Evolutionary conservation across 306 rosid species (phyloP), one percentile per base, ranked within the genome.

Genomic region (Canavalia gladiata): DNA sequence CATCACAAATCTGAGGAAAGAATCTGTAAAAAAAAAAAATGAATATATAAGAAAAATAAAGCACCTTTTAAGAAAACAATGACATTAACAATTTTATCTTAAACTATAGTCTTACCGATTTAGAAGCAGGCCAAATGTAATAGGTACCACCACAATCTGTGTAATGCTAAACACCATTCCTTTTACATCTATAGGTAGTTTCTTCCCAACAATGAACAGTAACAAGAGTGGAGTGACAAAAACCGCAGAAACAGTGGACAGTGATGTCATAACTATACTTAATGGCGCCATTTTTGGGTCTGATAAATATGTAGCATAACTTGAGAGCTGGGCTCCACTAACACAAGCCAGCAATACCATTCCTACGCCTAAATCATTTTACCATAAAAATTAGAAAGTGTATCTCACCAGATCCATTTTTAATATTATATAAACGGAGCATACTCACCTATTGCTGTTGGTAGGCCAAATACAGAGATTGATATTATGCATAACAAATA

Each of bases 301-400:
- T 0, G 97, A 91, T 66, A 95, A 87, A 83, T 90, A 95, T 39
- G 95, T 95, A 45, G 99, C 97, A 79, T 93, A 95, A 64, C 86
- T 95, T 79, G 97, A 95, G 78, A 93, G 99, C 86, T 95, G 99
- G 33, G 99, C 97, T 0, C 99, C 99, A 69, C 99, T 95, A 78
- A 95, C 97, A 82, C 97, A 95, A 80, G 93, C 92, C 39, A 93
- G 97, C 85, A 95, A 83, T 86, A 90, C 92, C 81, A 95, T 93
- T 67, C 99, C 99, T 1, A 95, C 97, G 46, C 97, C 98, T 95
- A 85, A 83, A 88, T 74, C 75, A 74, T 81, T 81, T 81, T 51
- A 89, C 74, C 78, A 6, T 35, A 76, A 73, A 18, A 72, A 55
- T 92, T 75, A 89, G 92, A 18, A 68, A 5, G 33, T 50, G 30